Percentiles rank a stretch among this genome's conserved stretches.
Conservation (phyloP, 345 rosid genomes). For the Ceriops decandra region DNA sequence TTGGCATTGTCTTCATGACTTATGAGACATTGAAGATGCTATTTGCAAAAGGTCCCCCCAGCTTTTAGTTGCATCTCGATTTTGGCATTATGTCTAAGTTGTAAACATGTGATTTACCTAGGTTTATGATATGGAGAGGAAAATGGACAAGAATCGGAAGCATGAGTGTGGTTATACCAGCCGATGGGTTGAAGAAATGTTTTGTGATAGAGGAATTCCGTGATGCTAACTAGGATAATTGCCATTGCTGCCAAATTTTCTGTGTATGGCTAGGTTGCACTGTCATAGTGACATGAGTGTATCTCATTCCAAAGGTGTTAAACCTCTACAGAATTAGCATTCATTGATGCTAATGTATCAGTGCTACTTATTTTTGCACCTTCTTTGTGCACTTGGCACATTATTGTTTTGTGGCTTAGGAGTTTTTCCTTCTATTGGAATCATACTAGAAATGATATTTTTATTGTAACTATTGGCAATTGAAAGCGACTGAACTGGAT, state of each 20-base stretch:
- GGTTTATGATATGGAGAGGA: neutral
- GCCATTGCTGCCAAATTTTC: neutral
- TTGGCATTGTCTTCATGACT: conserved; percentile 94
- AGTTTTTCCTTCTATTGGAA: neutral
- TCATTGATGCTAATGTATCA: neutral
- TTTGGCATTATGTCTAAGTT: neutral
- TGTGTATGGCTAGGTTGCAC: neutral
- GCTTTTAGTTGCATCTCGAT: neutral
- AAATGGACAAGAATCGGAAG: neutral
- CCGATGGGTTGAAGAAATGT: neutral
- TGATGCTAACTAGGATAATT: neutral
- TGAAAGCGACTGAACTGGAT: no score
- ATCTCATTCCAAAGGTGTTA: neutral
- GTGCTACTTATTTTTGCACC: neutral
- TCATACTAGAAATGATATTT: neutral
- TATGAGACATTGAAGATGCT: conserved; percentile 77
- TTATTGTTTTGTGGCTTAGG: neutral
- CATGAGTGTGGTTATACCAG: neutral
- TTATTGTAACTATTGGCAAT: no score
- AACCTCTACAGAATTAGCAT: neutral
- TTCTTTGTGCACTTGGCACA: neutral
- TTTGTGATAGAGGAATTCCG: neutral
- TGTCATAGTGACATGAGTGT: neutral
- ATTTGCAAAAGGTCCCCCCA: conserved; percentile 3
- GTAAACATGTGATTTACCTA: neutral